Base-by-base conservation (phyloP, 2,329 filamentous ascomycete species). In the Hymenoscyphus occultus region DNA sequence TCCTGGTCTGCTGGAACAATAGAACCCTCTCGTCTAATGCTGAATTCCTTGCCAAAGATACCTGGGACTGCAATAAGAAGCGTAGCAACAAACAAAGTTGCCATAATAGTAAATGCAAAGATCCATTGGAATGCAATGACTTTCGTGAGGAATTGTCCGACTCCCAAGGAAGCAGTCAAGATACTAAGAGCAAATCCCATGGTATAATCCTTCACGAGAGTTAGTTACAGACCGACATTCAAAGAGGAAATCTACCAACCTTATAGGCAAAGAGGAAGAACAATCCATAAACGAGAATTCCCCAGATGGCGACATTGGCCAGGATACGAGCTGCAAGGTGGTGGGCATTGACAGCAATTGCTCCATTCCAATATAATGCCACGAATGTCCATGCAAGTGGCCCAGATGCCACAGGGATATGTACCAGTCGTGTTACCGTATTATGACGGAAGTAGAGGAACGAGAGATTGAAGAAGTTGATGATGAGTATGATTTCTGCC, bases 271-370 rank as follows among this genome's bases (percentile, higher is more conserved):
- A 76, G 62, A 96, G 83, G 80, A 93, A 94, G 76, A 93, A 91
- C 45, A 86, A 74, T 9, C 93, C 93, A 73, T 93, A 90, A 1
- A 84, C 86, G 51, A 94, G 80, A 68, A 94, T 88, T 32, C 88
- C 86, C 93, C 93, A 97, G 74, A 97, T 90, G 71, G 93, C 92
- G 70, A 96, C 81, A 75, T 97, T 96, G 61, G 91, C 92, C 31
- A 95, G 85, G 70, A 96, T 88, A 59, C 91, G 82, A n/a, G 90
- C 89, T 1, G 89, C 82, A 4, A 92, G 77, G 65, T 80, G 84
- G 64, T 88, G 80, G 7, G 87, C 83, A 74, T 91, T 82, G n/a
- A 94, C 85, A 75, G 91, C 90, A 59, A 93, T 88, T 22, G 93
- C 92, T 9, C 93, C 93, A 71, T 92, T 91, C 91, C 92, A 96